Conservation (phyloP, 2,329 filamentous ascomycete genomes). For the Sporothrix schenckii region DNA sequence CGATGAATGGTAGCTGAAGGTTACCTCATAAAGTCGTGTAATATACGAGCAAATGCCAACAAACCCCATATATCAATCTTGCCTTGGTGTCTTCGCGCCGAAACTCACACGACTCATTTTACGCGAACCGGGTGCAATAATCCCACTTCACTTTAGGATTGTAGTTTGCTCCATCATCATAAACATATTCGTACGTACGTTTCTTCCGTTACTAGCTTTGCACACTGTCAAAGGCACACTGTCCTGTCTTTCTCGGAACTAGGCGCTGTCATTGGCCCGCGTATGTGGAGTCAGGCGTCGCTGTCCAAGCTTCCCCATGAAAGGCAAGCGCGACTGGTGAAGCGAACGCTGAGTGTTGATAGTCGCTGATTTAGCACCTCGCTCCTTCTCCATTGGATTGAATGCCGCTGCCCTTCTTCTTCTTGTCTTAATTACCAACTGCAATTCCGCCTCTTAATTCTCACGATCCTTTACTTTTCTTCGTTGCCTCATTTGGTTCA, state of each 20-base stretch:
- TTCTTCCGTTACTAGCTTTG: background rate
- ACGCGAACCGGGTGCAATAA: background rate
- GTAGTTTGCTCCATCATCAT: background rate
- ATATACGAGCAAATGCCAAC: no score
- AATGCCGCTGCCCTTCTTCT: background rate
- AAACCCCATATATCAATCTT: no score
- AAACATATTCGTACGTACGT: background rate
- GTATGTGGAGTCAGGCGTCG: constrained; percentile 22
- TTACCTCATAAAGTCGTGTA: no score
- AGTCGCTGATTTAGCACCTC: constrained; percentile 18
- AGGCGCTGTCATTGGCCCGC: constrained; percentile 25
- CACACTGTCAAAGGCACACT: constrained; percentile 27
- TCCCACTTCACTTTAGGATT: no score
- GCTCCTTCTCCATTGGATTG: background rate
- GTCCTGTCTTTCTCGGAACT: constrained; percentile 15
- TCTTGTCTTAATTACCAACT: background rate
- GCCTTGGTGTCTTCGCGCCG: background rate
- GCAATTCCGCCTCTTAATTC: background rate
- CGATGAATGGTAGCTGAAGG: no score
- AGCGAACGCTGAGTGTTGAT: constrained; percentile 22
- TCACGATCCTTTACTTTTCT: background rate
- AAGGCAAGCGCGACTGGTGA: constrained; percentile 31
- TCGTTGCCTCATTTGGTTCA: background rate
- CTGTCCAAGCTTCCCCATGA: constrained; percentile 18
- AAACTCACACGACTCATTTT: no score